Evolutionary conservation across 768 basidiomycete genomes (phyloP), one percentile per base, ranked within the genome.

Genomic region (Psilocybe cubensis): DNA sequence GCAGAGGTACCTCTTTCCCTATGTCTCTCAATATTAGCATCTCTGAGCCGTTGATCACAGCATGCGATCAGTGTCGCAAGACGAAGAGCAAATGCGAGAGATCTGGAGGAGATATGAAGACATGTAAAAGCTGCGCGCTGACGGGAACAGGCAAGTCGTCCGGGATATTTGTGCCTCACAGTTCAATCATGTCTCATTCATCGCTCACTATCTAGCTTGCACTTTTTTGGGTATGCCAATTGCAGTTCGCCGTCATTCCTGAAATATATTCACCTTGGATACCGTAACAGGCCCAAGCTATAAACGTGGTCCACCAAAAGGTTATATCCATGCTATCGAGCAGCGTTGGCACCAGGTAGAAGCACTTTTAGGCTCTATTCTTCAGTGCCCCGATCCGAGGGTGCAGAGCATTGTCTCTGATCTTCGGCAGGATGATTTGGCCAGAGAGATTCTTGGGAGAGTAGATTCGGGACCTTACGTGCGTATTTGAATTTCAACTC

Each of bases 241-340:
- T 23, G n/a, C 35, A 5, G 42, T 53, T 27, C 18, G 33, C n/a
- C 27, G 29, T 38, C 20, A 57, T 14, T 17, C 31, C 31, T 28
- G 46, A 23, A 24, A 29, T 28, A 45, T n/a, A 35, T 43, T 25
- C 9, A 25, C 40, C 25, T 48, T 28, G 38, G 41, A 21, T 53
- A 31, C 9, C 12, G 35, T 8, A 35, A 12, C 53, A 91, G 90
- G 87, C 43, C 89, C 89, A 0, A 90, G 87, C 66, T 88, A 88
- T 70, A 90, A 89, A 67, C 87, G 92, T 8, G 93, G 92, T 9
- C 90, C 90, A 9, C 91, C 91, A 5, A 92, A 92, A 67, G 94
- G 94, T 18, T 96, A 96, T 69, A 94, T 96, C 48, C 91, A 94
- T 69, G 93, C 93, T 35, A 94, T 96, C 50, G 94, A 96, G 74